Percentiles rank a stretch among this genome's conserved stretches.
Conservation (phyloP, 257 asterid species). For the Solanum chiquidenum region DNA sequence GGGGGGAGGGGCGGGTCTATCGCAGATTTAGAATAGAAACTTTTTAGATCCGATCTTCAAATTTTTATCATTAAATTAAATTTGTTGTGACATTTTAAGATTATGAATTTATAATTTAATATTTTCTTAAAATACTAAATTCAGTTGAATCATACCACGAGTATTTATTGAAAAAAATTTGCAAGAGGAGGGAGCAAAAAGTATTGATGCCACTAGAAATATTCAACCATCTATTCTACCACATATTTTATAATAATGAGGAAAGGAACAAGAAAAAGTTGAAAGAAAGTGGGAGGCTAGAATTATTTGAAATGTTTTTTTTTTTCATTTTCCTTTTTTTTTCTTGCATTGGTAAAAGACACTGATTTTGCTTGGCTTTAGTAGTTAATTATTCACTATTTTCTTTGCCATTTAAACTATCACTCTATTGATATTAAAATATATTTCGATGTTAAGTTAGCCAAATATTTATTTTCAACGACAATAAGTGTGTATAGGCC, state of each 20-base stretch:
- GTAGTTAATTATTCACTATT: neutral
- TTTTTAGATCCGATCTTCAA: neutral
- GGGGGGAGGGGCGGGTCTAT: too few relatives aligned
- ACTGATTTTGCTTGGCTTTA: neutral
- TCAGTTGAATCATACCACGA: neutral
- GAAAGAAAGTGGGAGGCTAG: neutral
- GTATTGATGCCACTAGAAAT: neutral
- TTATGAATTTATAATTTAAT: neutral
- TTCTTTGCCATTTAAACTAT: too few relatives aligned
- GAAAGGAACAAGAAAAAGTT: neutral
- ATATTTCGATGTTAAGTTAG: neutral
- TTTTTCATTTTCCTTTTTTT: neutral
- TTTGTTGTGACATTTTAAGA: neutral
- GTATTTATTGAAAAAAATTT: too few relatives aligned
- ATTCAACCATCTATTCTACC: neutral
- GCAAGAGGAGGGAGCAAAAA: neutral
- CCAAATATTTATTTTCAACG: too few relatives aligned
- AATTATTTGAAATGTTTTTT: neutral
- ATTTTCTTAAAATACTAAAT: neutral
- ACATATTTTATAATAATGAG: neutral
- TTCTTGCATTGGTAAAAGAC: neutral
- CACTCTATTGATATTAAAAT: too few relatives aligned
- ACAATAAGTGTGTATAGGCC: accelerated
- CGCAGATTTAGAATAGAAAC: neutral
- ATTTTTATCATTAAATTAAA: neutral